phyloP scores from a whole-genome alignment of 192 early-diverging fungal species.

The Backusella luteola region DNA sequence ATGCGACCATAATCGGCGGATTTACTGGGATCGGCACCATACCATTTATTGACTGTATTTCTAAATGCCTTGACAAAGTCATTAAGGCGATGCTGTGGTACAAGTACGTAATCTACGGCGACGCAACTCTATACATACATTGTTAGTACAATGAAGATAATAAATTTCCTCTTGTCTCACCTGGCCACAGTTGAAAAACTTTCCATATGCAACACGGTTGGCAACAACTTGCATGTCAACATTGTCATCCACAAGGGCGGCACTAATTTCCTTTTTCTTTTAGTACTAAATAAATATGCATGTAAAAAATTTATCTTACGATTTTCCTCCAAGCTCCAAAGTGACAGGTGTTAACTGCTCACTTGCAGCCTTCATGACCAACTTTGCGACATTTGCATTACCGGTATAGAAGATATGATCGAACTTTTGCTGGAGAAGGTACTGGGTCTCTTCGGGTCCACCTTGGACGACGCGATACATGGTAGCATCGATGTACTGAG shows the following conservation, averaged over 20 bases:
- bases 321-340: constrained; percentile 94
- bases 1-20: constrained; percentile 59
- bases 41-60: constrained; percentile 39
- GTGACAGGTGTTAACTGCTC: constrained; percentile 86
- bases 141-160: not conserved
- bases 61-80: constrained; percentile 51
- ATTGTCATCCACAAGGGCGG: constrained; percentile 65
- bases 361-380: constrained; percentile 80
- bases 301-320: constrained; percentile 26
- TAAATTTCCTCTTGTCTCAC: constrained; percentile 22
- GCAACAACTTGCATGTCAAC: constrained; percentile 64
- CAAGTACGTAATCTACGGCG: constrained; percentile 74
- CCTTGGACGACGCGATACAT: constrained; percentile 78
- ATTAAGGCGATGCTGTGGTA: constrained; percentile 43
- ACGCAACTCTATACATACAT: constrained; percentile 61
- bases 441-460: constrained; percentile 68
- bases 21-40: constrained; percentile 38
- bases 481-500: constrained; percentile 71
- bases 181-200: constrained; percentile 87
- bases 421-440: constrained; percentile 71
- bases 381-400: constrained; percentile 70
- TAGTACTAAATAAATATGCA: not conserved
- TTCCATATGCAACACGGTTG: constrained; percentile 77
- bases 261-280: constrained; percentile 29
- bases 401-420: constrained; percentile 97